These are phyloP conservation scores for Venustampulla echinocandica DNA, from an alignment of 495 filamentous ascomycete genomes.

Conservation along the genomic window DNA sequence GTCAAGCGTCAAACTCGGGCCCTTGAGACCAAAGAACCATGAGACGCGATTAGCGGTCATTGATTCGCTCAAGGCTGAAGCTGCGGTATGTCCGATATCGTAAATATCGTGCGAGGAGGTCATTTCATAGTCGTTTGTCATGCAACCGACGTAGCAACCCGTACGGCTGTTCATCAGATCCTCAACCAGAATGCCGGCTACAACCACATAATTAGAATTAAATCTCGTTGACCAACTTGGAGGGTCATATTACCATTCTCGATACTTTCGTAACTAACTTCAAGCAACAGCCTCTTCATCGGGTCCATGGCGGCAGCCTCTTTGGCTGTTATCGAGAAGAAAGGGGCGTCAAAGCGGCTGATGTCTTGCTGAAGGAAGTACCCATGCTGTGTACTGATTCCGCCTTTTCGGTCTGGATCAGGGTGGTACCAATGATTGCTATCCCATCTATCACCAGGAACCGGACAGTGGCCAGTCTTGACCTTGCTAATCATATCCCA, in stretches of 20 bases:
- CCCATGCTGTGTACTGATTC: not conserved
- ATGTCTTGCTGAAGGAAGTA: conserved; percentile 34
- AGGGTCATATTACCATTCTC: conserved; percentile 43
- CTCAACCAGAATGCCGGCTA: no score
- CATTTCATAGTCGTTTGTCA: no score
- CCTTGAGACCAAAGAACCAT: conserved; percentile 45
- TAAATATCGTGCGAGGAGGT: no score
- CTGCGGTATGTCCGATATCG: no score
- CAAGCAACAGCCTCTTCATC: conserved; percentile 44
- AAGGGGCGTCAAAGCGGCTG: conserved; percentile 38
- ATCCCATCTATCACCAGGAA: not conserved
- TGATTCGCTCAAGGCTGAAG: no score
- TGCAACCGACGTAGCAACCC: no score
- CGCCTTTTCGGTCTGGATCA: not conserved
- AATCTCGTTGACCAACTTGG: no score
- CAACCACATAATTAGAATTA: no score
- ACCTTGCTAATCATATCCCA: not conserved
- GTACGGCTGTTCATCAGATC: no score
- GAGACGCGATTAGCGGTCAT: conserved; percentile 55
- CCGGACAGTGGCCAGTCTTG: not conserved
- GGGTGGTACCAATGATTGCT: not conserved
- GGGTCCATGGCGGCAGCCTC: conserved; percentile 44
- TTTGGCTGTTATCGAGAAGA: conserved; percentile 52
- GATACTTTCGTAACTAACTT: conserved; percentile 50
- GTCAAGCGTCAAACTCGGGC: conserved; percentile 53